Evolutionary conservation across 805 yeast species (phyloP).

Genomic region (Barnettozyma populi): DNA sequence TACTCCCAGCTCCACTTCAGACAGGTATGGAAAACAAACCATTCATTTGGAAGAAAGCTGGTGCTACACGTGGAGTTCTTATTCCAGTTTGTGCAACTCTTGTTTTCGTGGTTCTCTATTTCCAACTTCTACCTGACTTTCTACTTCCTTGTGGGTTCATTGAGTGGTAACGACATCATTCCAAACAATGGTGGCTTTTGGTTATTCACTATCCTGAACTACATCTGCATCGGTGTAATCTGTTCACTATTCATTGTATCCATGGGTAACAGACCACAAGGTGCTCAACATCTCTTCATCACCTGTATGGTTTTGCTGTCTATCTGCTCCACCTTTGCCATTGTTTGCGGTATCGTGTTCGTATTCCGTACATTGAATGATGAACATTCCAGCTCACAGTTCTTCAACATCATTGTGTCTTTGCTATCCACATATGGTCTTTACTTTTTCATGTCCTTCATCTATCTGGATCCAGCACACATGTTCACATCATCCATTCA

Average conservation of each 20-base stretch:
- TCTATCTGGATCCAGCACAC: constrained; percentile 97
- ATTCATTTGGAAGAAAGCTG: constrained; percentile 72
- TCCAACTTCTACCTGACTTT: constrained; percentile 91
- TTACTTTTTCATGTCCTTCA: constrained; percentile 71
- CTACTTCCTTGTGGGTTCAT: constrained; percentile 86
- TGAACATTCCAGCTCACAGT: constrained; percentile 38
- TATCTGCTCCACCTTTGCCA: constrained; percentile 74
- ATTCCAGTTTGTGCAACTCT: constrained; percentile 73
- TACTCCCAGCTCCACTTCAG: constrained; percentile 82
- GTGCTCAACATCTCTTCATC: constrained; percentile 76
- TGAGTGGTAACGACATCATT: constrained; percentile 45
- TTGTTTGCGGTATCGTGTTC: constrained; percentile 77
- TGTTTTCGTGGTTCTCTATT: constrained; percentile 89
- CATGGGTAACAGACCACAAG: constrained; percentile 97
- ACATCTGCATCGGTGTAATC: constrained; percentile 73
- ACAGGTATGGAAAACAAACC: constrained; percentile 86
- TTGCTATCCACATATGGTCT: constrained; percentile 88
- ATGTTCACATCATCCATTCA: constrained; percentile 81
- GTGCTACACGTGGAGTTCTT: constrained; percentile 82
- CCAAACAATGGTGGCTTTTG: constrained; percentile 75
- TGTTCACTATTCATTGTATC: constrained; percentile 89
- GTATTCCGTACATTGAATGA: constrained; percentile 49
- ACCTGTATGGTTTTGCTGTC: constrained; percentile 67
- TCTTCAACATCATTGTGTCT: constrained; percentile 77
- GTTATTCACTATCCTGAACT: constrained; percentile 80